Base-by-base conservation (phyloP, 805 yeast genomes). In the Schizosaccharomyces cryophilus region DNA sequence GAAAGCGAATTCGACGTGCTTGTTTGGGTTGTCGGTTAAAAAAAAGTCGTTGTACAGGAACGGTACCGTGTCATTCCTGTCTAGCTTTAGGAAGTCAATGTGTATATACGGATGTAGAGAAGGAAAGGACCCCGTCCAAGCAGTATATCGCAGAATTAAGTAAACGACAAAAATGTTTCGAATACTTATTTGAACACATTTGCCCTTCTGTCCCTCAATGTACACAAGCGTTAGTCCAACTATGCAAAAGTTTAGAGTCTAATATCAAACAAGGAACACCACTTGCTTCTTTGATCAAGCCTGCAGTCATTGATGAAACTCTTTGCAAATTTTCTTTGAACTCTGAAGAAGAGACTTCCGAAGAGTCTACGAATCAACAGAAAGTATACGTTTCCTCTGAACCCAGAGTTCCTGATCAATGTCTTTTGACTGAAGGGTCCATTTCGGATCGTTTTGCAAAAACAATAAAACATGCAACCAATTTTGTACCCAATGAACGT, bases 31-130 rank as follows among this genome's bases (percentile, higher is more conserved):
- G 56, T 51, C 56, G 56, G 13, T 21, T 35, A 70, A 82, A 81
- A 69, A 84, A 84, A 67, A 85, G 82, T 64, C 81, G 82, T 67
- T 84, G 90, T 70, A 86, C 82, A 68, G 89, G 88, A 2, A 76
- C 77, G 65, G 81, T 77, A 65, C 89, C 88, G 0, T 84, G 90
- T 69, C 77, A 51, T 17, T 21, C 35, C 24, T 51, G 56, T 29
- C 15, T 24, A 6, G 30, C 38, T 6, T 17, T 29, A 15, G 19
- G 19, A 6, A 17, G 11, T 21, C 35, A 51, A 26, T 51, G 56
- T 15, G 26, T 19, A 13, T 51, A 51, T 51, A 17, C 35, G 21
- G 35, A 1, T 24, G 30, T 13, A 5, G 19, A 24, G 17, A 21
- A 29, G 19, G 38, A 21, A 17, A 21, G 30, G 13, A 6, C 56